Percentiles rank a stretch among this genome's conserved stretches.
Evolutionary conservation across 805 yeast genomes (phyloP).

Genomic region (Candida pseudoglaebosa): DNA sequence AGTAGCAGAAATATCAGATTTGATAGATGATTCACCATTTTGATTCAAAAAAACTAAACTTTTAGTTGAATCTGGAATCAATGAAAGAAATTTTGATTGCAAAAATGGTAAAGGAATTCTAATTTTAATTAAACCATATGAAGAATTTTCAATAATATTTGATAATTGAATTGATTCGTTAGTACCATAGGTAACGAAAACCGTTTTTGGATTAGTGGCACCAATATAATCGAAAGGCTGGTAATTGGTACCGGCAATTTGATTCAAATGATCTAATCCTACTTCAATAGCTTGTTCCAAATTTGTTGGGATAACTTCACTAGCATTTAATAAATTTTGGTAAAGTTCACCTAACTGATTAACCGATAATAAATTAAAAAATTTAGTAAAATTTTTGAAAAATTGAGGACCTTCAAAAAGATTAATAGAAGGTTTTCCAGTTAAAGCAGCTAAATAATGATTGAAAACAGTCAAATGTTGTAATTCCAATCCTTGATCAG

Average conservation of each 20-base stretch:
- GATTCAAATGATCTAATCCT: constrained; percentile 50
- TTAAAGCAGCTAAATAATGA: constrained; percentile 49
- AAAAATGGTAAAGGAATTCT: constrained; percentile 83
- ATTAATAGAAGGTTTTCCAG: constrained; percentile 58
- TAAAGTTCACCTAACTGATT: constrained; percentile 38
- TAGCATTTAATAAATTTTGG: constrained; percentile 28
- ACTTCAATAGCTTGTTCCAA: constrained; percentile 36
- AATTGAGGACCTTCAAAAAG: constrained; percentile 78
- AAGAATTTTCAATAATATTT: constrained; percentile 36
- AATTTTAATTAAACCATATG: constrained; percentile 64
- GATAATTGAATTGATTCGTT: constrained; percentile 56
- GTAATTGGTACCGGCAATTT: constrained; percentile 49
- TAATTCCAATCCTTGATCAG: constrained; percentile 49
- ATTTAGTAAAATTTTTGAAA: constrained; percentile 46
- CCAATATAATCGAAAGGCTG: constrained; percentile 72
- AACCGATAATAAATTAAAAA: constrained; percentile 41
- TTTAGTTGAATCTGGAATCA: constrained; percentile 56
- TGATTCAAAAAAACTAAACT: constrained; percentile 57
- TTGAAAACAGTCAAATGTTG: constrained; percentile 66
- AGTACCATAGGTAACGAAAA: constrained; percentile 82
- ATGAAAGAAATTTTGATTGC: constrained; percentile 50
- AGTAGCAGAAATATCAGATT: constrained; percentile 70
- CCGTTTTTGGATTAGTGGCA: constrained; percentile 54
- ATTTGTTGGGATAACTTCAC: constrained; percentile 22
- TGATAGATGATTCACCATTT: constrained; percentile 43